Evolutionary conservation across 2,329 filamentous ascomycete genomes (phyloP).

Genomic region (Cladophialophora yegresii): DNA sequence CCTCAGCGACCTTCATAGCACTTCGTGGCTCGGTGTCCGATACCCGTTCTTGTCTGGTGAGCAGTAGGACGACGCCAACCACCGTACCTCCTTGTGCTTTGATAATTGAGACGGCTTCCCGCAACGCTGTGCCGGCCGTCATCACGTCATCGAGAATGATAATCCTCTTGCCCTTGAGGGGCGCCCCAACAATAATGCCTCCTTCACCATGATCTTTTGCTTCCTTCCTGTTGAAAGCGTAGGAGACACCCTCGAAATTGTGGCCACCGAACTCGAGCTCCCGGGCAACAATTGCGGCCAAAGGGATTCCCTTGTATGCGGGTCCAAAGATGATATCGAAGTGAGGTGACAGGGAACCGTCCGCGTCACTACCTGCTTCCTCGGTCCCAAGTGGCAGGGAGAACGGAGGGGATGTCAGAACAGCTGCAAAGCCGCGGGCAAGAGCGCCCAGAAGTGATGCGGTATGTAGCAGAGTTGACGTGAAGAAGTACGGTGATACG

Average conservation of each 20-base stretch:
- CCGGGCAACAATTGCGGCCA: constrained; percentile 75
- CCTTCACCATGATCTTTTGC: constrained; percentile 95
- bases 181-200: constrained; percentile 85
- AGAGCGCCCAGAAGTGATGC: constrained; percentile 76
- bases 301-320: constrained; percentile 94
- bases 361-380: constrained; percentile 30
- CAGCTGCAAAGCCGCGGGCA: constrained; percentile 74
- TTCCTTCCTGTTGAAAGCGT: constrained; percentile 95
- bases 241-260: constrained; percentile 58
- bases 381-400: constrained; percentile 39
- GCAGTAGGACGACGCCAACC: constrained; percentile 81
- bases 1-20: constrained; percentile 81
- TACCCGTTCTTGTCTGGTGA: constrained; percentile 67
- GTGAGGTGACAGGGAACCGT: constrained; percentile 54
- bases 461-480: constrained; percentile 86
- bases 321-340: constrained; percentile 81
- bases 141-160: constrained; percentile 96
- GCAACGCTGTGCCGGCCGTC: constrained; percentile 89
- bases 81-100: constrained; percentile 79
- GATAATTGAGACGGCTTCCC: constrained; percentile 90
- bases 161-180: constrained; percentile 79
- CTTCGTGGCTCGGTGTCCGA: constrained; percentile 73
- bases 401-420: constrained; percentile 54
- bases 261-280: constrained; percentile 72
- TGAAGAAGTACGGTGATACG: constrained; percentile 94